A percentile compares a stretch with the other conserved stretches of the same genome.
phyloP scores from a whole-genome alignment of 208 protist genomes.

The Crithidia thermophila region DNA sequence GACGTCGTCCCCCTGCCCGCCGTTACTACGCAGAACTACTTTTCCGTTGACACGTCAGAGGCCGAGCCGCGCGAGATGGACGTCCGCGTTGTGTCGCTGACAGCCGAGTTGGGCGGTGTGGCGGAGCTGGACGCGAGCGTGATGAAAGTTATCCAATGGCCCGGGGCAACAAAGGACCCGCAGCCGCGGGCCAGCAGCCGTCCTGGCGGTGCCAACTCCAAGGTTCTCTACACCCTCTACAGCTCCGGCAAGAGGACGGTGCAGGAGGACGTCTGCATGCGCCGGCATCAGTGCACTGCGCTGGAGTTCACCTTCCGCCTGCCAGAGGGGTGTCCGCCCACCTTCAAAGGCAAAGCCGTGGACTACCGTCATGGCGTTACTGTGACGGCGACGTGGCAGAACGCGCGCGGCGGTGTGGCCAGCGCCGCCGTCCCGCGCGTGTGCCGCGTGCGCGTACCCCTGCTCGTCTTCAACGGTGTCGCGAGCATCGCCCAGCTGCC shows the following conservation, averaged over 20 bases:
- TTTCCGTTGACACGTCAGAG: constrained; percentile 33
- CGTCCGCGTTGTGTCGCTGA: constrained; percentile 35
- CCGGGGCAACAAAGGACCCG: neutral
- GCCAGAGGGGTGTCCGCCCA: constrained; percentile 53
- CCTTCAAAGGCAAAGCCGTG: constrained; percentile 39
- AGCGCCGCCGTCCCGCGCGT: constrained; percentile 1
- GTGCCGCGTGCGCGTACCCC: constrained; percentile 12
- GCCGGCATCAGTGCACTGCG: constrained; percentile 24
- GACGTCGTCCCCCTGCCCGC: constrained; percentile 22
- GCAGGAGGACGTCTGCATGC: constrained; percentile 16
- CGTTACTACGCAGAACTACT: constrained; percentile 37
- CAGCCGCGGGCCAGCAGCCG: neutral
- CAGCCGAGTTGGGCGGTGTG: constrained; percentile 27
- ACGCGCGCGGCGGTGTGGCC: neutral
- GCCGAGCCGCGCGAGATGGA: constrained; percentile 24
- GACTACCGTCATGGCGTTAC: constrained; percentile 24
- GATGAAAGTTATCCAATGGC: constrained; percentile 34
- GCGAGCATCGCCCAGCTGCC: constrained; percentile 28
- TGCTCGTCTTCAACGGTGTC: constrained; percentile 30
- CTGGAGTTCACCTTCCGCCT: constrained; percentile 47
- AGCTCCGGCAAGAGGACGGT: constrained; percentile 17
- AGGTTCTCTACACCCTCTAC: constrained; percentile 21
- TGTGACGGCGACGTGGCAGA: constrained; percentile 24
- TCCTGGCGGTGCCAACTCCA: neutral
- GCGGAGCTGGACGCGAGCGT: constrained; percentile 37